Evolutionary conservation across 164 flowering plant genomes (phyloP).

Genomic region (Stephania japonica): DNA sequence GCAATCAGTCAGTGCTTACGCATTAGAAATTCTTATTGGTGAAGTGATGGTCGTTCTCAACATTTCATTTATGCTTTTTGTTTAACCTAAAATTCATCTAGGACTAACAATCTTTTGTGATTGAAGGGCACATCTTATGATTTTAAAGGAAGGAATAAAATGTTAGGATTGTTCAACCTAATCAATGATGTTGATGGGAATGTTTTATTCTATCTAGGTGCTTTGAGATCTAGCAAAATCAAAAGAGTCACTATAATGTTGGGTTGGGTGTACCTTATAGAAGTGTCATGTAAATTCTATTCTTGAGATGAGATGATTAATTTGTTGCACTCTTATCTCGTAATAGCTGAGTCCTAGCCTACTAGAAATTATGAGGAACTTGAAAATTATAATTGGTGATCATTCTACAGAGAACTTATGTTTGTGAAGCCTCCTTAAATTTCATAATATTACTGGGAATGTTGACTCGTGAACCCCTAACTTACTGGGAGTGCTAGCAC

Average conservation of each 20-base stretch:
- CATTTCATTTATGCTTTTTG: background rate
- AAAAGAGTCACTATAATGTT: no score
- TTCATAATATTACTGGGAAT: background rate
- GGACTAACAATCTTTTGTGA: background rate
- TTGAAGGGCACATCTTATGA: background rate
- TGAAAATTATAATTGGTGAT: no score
- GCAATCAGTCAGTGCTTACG: background rate
- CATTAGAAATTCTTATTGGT: background rate
- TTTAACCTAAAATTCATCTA: background rate
- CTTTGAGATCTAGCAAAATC: background rate
- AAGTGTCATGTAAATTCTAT: no score
- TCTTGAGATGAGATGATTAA: no score
- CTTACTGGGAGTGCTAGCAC: background rate
- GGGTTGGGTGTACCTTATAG: no score
- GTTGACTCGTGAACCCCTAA: background rate
- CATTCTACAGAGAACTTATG: no score
- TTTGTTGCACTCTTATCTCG: no score
- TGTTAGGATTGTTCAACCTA: background rate
- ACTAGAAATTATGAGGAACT: no score
- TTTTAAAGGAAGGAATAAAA: no score
- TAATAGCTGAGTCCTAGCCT: no score
- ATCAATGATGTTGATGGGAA: background rate
- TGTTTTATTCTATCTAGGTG: background rate
- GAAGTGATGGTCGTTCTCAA: background rate
- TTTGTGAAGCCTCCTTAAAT: no score